Percentiles rank a stretch among this genome's conserved stretches.
Evolutionary conservation across 768 basidiomycete species (phyloP).

Genomic region (Lactifluus pinguis): DNA sequence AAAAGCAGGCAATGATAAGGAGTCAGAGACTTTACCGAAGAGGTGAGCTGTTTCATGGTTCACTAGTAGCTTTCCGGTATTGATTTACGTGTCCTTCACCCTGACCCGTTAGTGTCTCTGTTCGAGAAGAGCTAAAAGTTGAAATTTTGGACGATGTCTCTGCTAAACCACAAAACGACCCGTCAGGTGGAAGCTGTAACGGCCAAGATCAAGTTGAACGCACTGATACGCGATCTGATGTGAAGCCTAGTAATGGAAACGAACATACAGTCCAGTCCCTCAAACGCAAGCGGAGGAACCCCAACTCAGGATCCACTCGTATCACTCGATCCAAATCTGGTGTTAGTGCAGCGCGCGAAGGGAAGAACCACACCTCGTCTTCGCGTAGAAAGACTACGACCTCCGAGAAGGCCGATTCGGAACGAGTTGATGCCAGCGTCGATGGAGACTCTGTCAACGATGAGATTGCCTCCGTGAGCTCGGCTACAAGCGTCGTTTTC

Average conservation of each 20-base stretch:
- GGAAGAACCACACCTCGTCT: background rate
- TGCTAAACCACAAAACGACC: background rate
- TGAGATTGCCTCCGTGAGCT: slow-evolving; percentile 27
- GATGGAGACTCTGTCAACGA: slow-evolving; percentile 19
- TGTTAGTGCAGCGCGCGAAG: slow-evolving; percentile 4
- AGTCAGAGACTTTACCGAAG: background rate
- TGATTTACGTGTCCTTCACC: background rate
- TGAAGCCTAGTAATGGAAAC: background rate
- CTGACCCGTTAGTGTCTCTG: background rate
- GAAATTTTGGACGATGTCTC: background rate
- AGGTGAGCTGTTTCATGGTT: background rate
- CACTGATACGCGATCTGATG: background rate
- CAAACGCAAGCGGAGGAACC: slow-evolving; percentile 24
- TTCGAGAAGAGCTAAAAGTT: background rate
- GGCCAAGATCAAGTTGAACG: background rate
- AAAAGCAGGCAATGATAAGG: background rate
- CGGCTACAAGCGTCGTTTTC: slow-evolving; percentile 32
- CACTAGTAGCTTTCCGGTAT: background rate
- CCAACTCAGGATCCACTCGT: slow-evolving; percentile 13
- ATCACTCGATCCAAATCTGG: slow-evolving; percentile 22
- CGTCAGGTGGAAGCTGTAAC: background rate
- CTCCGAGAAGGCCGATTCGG: slow-evolving; percentile 1
- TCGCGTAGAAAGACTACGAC: background rate
- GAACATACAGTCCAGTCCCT: background rate
- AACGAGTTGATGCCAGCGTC: background rate